These are phyloP conservation scores for Plenodomus lindquistii DNA, from an alignment of 2,329 filamentous ascomycete genomes.

Conservation along the genomic window DNA sequence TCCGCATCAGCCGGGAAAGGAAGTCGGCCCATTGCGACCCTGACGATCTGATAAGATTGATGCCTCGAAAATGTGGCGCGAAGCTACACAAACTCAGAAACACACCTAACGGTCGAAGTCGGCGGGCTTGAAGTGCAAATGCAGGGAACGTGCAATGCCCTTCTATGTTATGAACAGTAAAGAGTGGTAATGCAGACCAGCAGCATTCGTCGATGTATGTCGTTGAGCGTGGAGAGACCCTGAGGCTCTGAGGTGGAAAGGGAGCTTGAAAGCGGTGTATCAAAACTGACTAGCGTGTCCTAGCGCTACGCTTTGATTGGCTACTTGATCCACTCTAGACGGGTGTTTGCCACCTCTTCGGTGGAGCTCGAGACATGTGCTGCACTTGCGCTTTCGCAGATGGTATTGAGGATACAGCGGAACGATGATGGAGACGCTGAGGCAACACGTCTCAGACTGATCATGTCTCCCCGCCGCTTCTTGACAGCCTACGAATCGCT, in stretches of 20 bases:
- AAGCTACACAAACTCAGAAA: neutral
- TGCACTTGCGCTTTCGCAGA: too few relatives aligned
- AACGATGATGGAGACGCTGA: too few relatives aligned
- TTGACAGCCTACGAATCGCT: too few relatives aligned
- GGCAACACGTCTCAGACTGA: too few relatives aligned
- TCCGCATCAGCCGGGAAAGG: conserved; percentile 36
- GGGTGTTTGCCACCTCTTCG: too few relatives aligned
- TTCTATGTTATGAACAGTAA: neutral
- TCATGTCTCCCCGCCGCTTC: too few relatives aligned
- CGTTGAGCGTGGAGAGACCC: neutral
- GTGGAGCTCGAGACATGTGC: too few relatives aligned
- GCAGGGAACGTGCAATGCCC: neutral
- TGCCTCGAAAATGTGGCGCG: too few relatives aligned
- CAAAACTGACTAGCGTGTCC: conserved; percentile 2
- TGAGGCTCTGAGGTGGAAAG: neutral
- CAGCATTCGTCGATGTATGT: neutral
- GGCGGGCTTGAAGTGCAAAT: neutral
- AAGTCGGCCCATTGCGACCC: conserved; percentile 32
- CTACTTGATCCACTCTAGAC: too few relatives aligned
- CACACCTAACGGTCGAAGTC: neutral
- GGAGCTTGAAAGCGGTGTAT: neutral
- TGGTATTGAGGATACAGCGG: too few relatives aligned
- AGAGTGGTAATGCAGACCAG: neutral
- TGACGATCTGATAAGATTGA: conserved; percentile 4
- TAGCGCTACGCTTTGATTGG: neutral